phyloP scores from a whole-genome alignment of 2,329 filamentous ascomycete species.

The Aspergillus sojae region DNA sequence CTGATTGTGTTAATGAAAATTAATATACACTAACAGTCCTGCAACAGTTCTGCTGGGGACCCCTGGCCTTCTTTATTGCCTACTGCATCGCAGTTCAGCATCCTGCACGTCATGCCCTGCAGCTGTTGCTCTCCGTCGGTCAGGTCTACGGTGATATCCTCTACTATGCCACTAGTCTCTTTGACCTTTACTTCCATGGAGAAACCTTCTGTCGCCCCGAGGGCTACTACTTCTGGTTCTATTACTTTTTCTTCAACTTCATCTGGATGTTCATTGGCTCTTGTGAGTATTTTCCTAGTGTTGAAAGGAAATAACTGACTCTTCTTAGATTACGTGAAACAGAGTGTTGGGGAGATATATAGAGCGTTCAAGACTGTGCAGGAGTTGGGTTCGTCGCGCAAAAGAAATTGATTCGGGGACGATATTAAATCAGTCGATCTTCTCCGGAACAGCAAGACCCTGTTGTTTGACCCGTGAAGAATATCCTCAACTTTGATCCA shows the following conservation, averaged over 20 bases:
- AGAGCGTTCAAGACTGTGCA: background rate
- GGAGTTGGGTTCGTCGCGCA: background rate
- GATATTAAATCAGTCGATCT: background rate
- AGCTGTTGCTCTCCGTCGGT: constrained; percentile 56
- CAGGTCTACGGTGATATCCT: constrained; percentile 60
- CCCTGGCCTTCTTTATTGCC: constrained; percentile 55
- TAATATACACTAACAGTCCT: background rate
- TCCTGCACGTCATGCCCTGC: constrained; percentile 54
- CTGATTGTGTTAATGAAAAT: background rate
- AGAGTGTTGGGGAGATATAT: background rate
- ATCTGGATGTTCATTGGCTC: constrained; percentile 59
- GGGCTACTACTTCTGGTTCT: constrained; percentile 59
- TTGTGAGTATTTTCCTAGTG: constrained; percentile 23
- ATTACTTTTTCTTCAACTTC: constrained; percentile 59
- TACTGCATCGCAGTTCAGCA: constrained; percentile 51
- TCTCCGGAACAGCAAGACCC: background rate
- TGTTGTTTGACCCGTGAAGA: background rate
- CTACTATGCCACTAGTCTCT: constrained; percentile 58
- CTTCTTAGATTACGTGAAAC: background rate
- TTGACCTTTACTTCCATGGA: constrained; percentile 52
- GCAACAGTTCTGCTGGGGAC: constrained; percentile 54
- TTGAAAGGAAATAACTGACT: background rate
- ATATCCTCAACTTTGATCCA: background rate
- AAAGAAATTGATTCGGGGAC: background rate
- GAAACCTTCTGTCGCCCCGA: constrained; percentile 56